Evolutionary conservation across 352 stramenopile species (phyloP).

Genomic region (Thalassiosira ordinaria): DNA sequence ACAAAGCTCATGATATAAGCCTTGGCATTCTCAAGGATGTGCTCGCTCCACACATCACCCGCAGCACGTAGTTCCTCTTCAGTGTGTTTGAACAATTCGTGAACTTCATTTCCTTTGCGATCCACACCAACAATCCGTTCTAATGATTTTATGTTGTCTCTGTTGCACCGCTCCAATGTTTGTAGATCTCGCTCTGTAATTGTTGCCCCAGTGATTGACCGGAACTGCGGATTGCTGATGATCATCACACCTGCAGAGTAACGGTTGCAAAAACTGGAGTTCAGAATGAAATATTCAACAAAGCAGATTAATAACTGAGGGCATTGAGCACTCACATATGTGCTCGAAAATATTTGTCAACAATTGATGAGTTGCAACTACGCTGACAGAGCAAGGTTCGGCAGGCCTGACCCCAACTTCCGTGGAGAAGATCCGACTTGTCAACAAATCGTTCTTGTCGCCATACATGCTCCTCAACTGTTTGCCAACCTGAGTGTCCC

Average conservation of each 20-base stretch:
- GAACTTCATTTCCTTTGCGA: constrained; percentile 48
- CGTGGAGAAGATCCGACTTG: constrained; percentile 81
- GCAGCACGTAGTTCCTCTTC: constrained; percentile 60
- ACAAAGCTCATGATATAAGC: constrained; percentile 84
- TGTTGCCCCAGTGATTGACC: constrained; percentile 57
- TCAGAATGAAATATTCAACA: neutral
- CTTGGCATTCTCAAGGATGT: constrained; percentile 81
- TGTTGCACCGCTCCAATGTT: constrained; percentile 79
- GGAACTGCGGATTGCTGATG: constrained; percentile 70
- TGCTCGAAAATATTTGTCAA: constrained; percentile 86
- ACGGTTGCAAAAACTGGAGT: neutral
- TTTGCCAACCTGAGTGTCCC: constrained; percentile 79
- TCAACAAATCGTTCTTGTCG: constrained; percentile 56
- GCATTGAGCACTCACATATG: constrained; percentile 57
- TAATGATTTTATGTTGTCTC: constrained; percentile 78
- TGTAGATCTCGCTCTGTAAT: constrained; percentile 81
- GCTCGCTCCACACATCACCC: constrained; percentile 77
- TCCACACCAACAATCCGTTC: constrained; percentile 78
- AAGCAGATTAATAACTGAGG: too few relatives aligned
- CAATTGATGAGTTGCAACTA: constrained; percentile 83
- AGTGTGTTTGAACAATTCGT: constrained; percentile 45
- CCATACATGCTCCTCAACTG: constrained; percentile 74
- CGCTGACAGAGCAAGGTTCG: constrained; percentile 83
- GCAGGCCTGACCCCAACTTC: constrained; percentile 78
- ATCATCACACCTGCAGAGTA: constrained; percentile 54